These are phyloP conservation scores for Cyamopsis tetragonoloba DNA, from an alignment of 306 rosid species.

Conservation along the genomic window DNA sequence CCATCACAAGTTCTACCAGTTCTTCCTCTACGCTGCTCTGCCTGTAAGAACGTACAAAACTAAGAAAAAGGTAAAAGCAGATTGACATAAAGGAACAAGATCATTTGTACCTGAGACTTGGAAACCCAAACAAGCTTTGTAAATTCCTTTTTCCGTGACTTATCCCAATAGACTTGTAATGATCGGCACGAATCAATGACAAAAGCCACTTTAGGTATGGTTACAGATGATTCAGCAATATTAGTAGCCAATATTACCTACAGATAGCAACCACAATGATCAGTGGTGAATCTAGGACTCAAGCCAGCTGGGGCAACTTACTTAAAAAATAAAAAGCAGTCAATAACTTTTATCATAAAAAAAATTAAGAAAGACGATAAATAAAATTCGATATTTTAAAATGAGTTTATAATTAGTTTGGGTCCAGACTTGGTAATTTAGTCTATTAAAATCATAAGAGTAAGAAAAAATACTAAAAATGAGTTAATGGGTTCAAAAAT, in stretches of 20 bases:
- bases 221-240: constrained; percentile 92
- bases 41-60: constrained; percentile 44
- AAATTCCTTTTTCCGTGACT: constrained; percentile 47
- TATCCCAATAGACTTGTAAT: constrained; percentile 78
- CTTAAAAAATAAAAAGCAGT: too few relatives aligned
- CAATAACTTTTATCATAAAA: too few relatives aligned
- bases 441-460: too few relatives aligned
- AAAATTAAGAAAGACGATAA: too few relatives aligned
- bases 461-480: too few relatives aligned
- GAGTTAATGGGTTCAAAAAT: too few relatives aligned
- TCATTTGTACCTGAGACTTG: constrained; percentile 71
- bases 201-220: constrained; percentile 87
- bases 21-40: constrained; percentile 86
- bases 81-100: constrained; percentile 23
- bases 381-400: too few relatives aligned
- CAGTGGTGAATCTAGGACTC: too few relatives aligned
- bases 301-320: too few relatives aligned
- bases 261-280: constrained; percentile 8
- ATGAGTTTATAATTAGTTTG: too few relatives aligned
- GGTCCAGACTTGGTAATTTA: too few relatives aligned
- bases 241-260: constrained; percentile 91
- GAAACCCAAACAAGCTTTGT: constrained; percentile 82
- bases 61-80: constrained; percentile 5
- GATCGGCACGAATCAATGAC: constrained; percentile 91
- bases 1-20: constrained; percentile 99